Conservation (phyloP, 176 grass and related monocot species). For the Eleusine indica region DNA sequence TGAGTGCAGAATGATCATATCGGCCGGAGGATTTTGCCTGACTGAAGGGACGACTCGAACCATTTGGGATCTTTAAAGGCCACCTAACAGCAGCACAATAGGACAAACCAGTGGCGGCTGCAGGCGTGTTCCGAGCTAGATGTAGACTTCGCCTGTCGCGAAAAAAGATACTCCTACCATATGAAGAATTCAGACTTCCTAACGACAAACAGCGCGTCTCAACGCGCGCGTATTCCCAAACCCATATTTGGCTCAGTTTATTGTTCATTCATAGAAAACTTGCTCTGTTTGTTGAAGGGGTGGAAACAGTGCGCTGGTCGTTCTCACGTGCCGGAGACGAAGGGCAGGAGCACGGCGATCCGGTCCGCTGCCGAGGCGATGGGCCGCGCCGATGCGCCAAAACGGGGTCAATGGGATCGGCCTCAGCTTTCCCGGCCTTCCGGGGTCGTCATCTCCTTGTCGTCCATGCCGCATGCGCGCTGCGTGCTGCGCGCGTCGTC, state of each 20-base stretch:
- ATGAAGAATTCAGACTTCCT: not conserved
- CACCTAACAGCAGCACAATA: not conserved
- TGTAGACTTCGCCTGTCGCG: not conserved
- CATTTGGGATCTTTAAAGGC: not conserved
- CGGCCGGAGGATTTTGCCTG: not conserved
- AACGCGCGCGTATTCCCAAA: not conserved
- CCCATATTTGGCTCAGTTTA: not conserved
- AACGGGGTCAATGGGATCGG: conserved; percentile 35
- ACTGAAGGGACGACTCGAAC: conserved; percentile 1
- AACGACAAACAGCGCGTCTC: conserved; percentile 10
- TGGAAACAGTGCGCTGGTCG: not conserved
- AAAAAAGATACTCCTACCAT: too few species aligned
- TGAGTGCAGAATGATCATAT: not conserved
- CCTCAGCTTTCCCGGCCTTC: not conserved
- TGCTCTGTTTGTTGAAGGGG: not conserved
- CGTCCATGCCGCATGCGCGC: not conserved
- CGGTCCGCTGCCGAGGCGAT: conserved; percentile 33
- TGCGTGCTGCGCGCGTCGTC: not conserved
- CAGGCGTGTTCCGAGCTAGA: too few species aligned
- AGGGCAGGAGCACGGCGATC: not conserved
- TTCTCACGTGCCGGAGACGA: not conserved
- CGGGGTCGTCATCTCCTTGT: not conserved
- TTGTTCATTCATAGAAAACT: too few species aligned
- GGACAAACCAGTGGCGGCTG: not conserved
- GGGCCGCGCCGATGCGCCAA: conserved; percentile 25